Conservation (phyloP, 176 grass and related monocot species). For the Themeda triandra region DNA sequence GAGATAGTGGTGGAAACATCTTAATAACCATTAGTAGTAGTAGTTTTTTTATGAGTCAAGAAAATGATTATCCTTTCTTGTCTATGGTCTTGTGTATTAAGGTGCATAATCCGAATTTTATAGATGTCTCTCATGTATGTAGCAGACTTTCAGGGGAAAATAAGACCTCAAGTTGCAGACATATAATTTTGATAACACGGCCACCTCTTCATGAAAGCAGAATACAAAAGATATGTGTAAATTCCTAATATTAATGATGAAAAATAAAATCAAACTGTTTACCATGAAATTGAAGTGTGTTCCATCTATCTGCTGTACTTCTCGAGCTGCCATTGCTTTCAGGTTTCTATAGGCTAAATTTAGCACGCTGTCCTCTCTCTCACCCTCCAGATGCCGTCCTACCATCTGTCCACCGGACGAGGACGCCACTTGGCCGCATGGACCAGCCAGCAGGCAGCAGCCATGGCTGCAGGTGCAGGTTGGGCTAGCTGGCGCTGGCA, state of each 20-base stretch:
- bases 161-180: background rate
- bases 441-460: background rate
- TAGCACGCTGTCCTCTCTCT: background rate
- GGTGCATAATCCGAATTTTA: background rate
- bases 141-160: background rate
- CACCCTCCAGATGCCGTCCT: background rate
- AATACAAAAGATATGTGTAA: background rate
- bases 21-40: background rate
- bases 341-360: background rate
- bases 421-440: constrained; percentile 23
- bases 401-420: constrained; percentile 2
- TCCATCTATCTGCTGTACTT: background rate
- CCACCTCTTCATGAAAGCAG: background rate
- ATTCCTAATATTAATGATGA: background rate
- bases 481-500: background rate
- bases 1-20: constrained; percentile 4
- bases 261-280: background rate
- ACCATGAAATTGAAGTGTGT: background rate
- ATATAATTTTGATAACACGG: background rate
- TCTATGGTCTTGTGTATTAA: background rate
- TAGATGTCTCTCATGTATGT: background rate
- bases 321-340: background rate
- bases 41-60: background rate
- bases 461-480: background rate
- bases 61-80: background rate